Conservation (phyloP, 345 rosid genomes). For the Jatropha curcas region DNA sequence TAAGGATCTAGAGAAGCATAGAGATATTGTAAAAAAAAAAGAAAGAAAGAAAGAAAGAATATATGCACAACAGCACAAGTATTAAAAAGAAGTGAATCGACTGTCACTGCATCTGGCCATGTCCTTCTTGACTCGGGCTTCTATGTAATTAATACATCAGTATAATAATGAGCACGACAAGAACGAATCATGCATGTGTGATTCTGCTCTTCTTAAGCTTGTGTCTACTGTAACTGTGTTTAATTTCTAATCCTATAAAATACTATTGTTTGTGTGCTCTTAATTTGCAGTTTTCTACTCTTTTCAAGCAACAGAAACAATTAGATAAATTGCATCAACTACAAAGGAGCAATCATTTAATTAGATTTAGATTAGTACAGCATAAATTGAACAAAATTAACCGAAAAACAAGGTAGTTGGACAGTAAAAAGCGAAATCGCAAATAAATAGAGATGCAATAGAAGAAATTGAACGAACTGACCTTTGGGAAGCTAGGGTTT, state of each 20-base stretch:
- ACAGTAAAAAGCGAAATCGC: too few species aligned
- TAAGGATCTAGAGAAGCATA: constrained; percentile 46
- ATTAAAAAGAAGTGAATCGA: background rate
- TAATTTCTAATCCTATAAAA: background rate
- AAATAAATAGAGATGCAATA: too few species aligned
- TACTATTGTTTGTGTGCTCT: too few species aligned
- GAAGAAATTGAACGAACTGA: background rate
- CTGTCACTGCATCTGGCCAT: background rate
- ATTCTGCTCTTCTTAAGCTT: constrained; percentile 11
- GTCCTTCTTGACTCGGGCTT: background rate
- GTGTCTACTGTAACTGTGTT: constrained; percentile 17
- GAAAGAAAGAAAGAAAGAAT: constrained; percentile 1
- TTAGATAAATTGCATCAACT: background rate
- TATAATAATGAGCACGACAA: background rate
- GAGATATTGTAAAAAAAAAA: background rate
- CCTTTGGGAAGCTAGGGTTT: background rate
- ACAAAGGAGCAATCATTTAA: background rate
- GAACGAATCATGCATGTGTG: background rate
- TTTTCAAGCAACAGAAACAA: background rate
- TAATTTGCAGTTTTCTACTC: background rate
- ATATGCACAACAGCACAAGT: constrained; percentile 10
- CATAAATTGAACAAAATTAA: background rate
- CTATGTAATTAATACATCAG: background rate
- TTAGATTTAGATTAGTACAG: background rate
- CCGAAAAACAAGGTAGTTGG: too few species aligned